A percentile compares a stretch with the other conserved stretches of the same genome.
These are phyloP conservation scores for Hirsutella rhossiliensis DNA, from an alignment of 2,329 filamentous ascomycete species.

Conservation along the genomic window DNA sequence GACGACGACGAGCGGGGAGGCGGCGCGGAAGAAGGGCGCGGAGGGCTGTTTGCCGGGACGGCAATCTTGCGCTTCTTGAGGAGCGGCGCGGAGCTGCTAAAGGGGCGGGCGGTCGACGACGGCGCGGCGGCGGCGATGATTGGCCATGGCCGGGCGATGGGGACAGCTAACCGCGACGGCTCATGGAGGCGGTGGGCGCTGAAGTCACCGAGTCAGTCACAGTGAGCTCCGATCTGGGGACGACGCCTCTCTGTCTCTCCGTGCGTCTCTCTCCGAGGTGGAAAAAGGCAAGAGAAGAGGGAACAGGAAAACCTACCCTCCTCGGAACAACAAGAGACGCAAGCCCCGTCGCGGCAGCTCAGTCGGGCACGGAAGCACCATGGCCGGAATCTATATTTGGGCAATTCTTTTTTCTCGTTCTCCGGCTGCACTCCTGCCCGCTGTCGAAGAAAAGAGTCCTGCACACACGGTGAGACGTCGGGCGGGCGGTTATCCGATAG, in stretches of 20 bases:
- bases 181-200: no score
- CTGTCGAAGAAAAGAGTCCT: neutral
- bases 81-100: constrained; percentile 16
- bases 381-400: no score
- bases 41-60: constrained; percentile 15
- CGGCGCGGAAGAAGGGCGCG: neutral
- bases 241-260: no score
- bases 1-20: neutral
- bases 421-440: neutral
- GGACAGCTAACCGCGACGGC: no score
- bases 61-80: constrained; percentile 28
- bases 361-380: neutral
- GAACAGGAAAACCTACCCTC: neutral
- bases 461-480: no score
- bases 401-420: neutral
- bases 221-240: no score
- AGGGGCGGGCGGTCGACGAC: no score
- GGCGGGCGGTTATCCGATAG: no score
- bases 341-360: neutral
- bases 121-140: neutral
- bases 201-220: no score
- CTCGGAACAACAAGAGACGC: neutral
- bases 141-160: no score
- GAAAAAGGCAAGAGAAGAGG: neutral
- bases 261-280: no score